Base-by-base conservation (phyloP, 2,329 filamentous ascomycete species). In the Fusarium tanahbumbuense region DNA sequence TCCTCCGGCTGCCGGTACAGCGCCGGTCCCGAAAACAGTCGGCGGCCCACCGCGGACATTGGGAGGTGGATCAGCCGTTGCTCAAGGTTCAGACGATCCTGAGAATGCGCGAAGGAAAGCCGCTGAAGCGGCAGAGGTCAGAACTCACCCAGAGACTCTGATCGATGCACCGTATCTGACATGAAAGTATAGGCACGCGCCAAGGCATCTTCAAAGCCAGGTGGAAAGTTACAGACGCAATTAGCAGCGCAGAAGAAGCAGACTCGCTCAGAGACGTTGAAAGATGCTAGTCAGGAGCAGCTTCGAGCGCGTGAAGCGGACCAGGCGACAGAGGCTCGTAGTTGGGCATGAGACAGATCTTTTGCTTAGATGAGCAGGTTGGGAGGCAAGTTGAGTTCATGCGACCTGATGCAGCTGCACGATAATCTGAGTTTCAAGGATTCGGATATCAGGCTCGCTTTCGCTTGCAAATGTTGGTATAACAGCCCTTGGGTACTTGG, bases 71-170 rank as follows among this genome's bases (percentile, higher is more conserved):
- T 76, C 76, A 16, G 65, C 77, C 10, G 65, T 72, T 25, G 77
- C 49, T 5, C 22, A 70, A 6, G 73, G 70, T 42, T 71, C 64
- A 66, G 73, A 72, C 32, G 75, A 74, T 55, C 76, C 80, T 4
- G 83, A 83, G 22, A 90, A 94, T 77, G 91, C 93, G 34, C 86
- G 91, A 62, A 85, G 84, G 58, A 92, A 89, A 64, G 94, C 94
- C 6, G 93, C 93, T 1, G 87, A 89, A 70, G 94, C 94, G 55
- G 94, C 94, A 64, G 92, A 97, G 90, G 94, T 97, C 79, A 77
- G 89, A 83, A 56, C 44, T 12, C 18, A 37, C 30, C 20, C 27
- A 34, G 27, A 53, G 18, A 41, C 34, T 37, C 34, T 12, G n/a
- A 53, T 41, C 13, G 11, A 42, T 27, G 15, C 10, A 16, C 9